phyloP scores from a whole-genome alignment of 345 rosid species.

The Pistacia atlantica region DNA sequence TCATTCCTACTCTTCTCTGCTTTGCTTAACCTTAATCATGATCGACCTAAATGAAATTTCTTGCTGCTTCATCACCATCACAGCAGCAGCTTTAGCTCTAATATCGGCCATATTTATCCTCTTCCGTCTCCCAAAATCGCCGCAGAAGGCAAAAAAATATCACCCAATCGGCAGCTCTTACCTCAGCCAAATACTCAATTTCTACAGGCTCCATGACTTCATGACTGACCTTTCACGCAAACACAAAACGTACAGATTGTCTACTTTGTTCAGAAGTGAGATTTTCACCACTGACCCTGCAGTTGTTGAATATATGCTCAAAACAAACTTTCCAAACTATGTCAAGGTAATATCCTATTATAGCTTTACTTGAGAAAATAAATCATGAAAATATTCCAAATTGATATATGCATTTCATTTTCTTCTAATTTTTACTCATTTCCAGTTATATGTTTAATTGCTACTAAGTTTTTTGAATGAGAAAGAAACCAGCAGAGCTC shows the following conservation, averaged over 20 bases:
- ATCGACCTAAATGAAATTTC: background rate
- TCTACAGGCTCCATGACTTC: constrained; percentile 13
- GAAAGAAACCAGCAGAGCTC: too few species aligned
- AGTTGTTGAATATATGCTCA: constrained; percentile 36
- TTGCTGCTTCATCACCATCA: background rate
- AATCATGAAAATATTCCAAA: too few species aligned
- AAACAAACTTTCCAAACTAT: constrained; percentile 33
- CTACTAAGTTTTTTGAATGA: too few species aligned
- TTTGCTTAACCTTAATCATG: background rate
- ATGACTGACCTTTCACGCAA: constrained; percentile 10
- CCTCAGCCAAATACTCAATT: constrained; percentile 3
- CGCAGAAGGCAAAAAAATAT: background rate
- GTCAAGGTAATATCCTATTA: constrained; percentile 21
- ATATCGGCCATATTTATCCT: background rate
- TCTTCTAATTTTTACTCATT: too few species aligned
- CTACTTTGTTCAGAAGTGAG: background rate
- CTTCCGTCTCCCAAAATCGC: background rate
- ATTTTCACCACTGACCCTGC: constrained; percentile 27
- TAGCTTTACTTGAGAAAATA: too few species aligned
- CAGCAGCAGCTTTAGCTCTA: background rate
- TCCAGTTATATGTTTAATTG: too few species aligned
- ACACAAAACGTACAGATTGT: constrained; percentile 7
- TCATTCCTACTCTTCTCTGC: too few species aligned
- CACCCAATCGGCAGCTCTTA: constrained; percentile 1
- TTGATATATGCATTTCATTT: too few species aligned